These are phyloP conservation scores for Collybiopsis luxurians DNA, from an alignment of 768 basidiomycete genomes.

Conservation along the genomic window DNA sequence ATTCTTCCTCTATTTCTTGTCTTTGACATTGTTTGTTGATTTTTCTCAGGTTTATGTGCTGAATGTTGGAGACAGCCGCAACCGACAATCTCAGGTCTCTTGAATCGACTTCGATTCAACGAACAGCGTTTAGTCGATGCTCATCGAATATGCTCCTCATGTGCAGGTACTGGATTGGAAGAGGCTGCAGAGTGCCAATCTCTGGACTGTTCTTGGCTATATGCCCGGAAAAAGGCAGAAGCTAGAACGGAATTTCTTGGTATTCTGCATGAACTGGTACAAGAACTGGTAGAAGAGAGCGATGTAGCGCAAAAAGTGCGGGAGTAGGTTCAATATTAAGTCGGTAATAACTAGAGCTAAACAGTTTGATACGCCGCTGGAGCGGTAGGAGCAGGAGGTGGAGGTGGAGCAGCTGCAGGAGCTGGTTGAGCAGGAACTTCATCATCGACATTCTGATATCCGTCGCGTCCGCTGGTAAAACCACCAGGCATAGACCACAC, in stretches of 20 bases:
- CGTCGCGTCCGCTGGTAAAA: constrained; percentile 56
- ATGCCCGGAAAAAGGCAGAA: constrained; percentile 62
- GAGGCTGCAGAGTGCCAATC: constrained; percentile 78
- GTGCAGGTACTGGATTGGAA: constrained; percentile 49
- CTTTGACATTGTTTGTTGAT: too few species aligned
- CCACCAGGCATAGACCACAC: constrained; percentile 83
- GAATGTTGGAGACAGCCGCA: constrained; percentile 51
- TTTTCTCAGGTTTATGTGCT: constrained; percentile 69
- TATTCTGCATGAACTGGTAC: constrained; percentile 28
- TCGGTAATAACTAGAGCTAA: constrained; percentile 16
- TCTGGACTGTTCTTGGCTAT: constrained; percentile 85
- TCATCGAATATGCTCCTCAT: constrained; percentile 72
- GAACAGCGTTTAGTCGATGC: constrained; percentile 54
- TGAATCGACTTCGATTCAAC: constrained; percentile 49
- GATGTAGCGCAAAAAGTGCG: not conserved
- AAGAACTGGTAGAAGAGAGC: constrained; percentile 28
- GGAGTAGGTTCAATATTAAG: not conserved
- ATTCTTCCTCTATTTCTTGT: not conserved
- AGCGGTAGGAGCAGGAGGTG: constrained; percentile 23
- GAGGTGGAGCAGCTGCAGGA: constrained; percentile 15
- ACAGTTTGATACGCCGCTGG: constrained; percentile 44
- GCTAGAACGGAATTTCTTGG: constrained; percentile 33
- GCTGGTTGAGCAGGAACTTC: constrained; percentile 23
- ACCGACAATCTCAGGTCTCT: constrained; percentile 54
- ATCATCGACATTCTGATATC: constrained; percentile 64